Base-by-base conservation (phyloP, 2,329 filamentous ascomycete genomes). In the Beauveria brongniartii region DNA sequence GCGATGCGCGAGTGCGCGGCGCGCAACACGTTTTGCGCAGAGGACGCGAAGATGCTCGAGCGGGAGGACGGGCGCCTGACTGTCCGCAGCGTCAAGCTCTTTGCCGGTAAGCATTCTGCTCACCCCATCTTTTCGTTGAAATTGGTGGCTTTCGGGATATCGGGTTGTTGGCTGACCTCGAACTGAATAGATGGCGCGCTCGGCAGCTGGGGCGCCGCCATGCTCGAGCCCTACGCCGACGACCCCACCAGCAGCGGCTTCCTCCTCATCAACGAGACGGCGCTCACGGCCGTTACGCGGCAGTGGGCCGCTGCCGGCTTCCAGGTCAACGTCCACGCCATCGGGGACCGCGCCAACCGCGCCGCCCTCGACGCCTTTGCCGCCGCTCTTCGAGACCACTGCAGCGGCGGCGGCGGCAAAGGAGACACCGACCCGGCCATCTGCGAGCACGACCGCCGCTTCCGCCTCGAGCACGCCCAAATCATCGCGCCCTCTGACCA, bases 271-370 rank as follows among this genome's bases (percentile, higher is more conserved):
- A 87, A 88, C 68, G 80, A 82, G n/a, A 81, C 80, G 0, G 78
- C 80, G 3, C 75, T 90, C 57, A 78, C 77, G 0, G 69, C 74
- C 6, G 73, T 88, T 10, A 77, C 85, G 3, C 73, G 72, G 12
- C 71, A 80, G 30, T 90, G 87, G 87, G 80, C 85, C 18, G 72
- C 72, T 2, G 78, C 77, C 41, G 84, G 83, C 14, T 89, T 80
- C 66, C 87, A 90, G 68, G 85, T 90, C 61, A 88, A 87, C 67
- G 87, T 90, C 63, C 87, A 90, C 70, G 87, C 86, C 53, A 90
- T 90, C 62, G 87, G 87, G 9, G 87, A 90, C 70, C 76, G 83
- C 5, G 87, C 87, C 18, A 89, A 88, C 68, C 80, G 86, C 28
- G 76, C 83, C 37, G 84, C 85, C 61, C 73, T 90, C 50, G 81